Evolutionary conservation across 345 rosid species (phyloP), one percentile per base, ranked within the genome.

Genomic region (Alliaria petiolata): DNA sequence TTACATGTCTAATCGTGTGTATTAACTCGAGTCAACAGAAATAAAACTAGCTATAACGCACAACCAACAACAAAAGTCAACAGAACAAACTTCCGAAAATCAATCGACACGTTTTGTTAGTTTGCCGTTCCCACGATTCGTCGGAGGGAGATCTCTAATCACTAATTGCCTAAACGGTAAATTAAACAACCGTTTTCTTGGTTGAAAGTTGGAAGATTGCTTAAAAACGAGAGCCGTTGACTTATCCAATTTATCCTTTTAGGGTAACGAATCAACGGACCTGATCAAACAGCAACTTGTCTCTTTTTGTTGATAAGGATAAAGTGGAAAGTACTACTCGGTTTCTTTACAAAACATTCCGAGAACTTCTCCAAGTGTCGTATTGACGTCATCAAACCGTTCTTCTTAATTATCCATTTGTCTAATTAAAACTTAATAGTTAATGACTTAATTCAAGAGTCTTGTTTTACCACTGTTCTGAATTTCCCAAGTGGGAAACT

Each of bases 301-400:
- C 15, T 17, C 42, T 60, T 75, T 28, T 72, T 39, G 17, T 65
- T 57, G 52, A 38, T 65, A 62, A 76, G 63, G 75, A 69, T 75
- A 33, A 74, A n/a, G 40, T 22, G 31, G 69, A 59, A 60, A 75
- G 35, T 67, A 35, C n/a, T n/a, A n/a, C 15, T 59, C 42, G 34
- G 44, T 58, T 42, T 53, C 38, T 66, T n/a, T 54, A 35, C 70
- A 50, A 28, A 57, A 42, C 54, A 74, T 50, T 62, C 63, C 62
- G 54, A 33, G 45, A 75, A 61, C 69, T 75, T 75, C 79, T 62
- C 75, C 79, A 76, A 76, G 79, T 76, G 70, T 69, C 59, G 51
- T 36, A 54, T 6, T 53, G 22, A 63, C 79, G 47, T 74, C 79
- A 79, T 28, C 76, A 57, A n/a, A 70, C 72, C 47, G 16, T 44